Base-by-base conservation (phyloP, 2,329 filamentous ascomycete species). In the Penicillium sclerotigenum region DNA sequence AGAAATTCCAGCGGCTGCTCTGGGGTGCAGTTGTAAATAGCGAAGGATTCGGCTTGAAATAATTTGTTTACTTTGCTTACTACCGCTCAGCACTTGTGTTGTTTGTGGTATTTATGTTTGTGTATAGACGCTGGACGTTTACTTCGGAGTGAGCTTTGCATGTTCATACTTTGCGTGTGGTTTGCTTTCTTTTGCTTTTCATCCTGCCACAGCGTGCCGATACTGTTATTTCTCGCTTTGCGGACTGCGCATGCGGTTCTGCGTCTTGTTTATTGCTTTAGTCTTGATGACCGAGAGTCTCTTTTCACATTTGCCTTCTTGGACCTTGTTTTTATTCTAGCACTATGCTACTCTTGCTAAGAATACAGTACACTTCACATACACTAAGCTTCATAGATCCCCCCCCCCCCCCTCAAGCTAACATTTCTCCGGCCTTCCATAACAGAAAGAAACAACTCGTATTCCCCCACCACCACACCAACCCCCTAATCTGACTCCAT, bases 1-100 rank as follows among this genome's bases (percentile, higher is more conserved):
- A 86, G 68, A 86, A 83, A 62, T 72, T 96, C 57, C 87, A 90
- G 71, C 76, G 73, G 49, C 85, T 86, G 77, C 77, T 97, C 31
- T 96, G 91, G 91, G 83, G 84, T 59, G 92, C 92, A 4, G 91
- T 96, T n/a, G 79, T 85, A 61, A 91, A 92, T 73, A 95, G 91
- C 68, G 91, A 96, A 72, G 92, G 92, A 3, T 97, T 97, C 80
- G 91, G 91, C 31, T 79, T 97, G 72, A 94, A 92, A 59, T 73
- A 51, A 62, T 48, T 13, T n/a, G 28, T 50, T 29, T 28, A 5
- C 7, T 22, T n/a, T n/a, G 28, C 46, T 22, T 33, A 6, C 5
- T 22, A 20, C 20, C 20, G 20, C 22, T 47, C 24, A 24, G 31
- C 4, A 7, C 24, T n/a, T 29, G 33, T 38, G 31, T 40, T 47